Evolutionary conservation across 2,329 filamentous ascomycete species (phyloP).

Genomic region (Sarocladiaceae sp.): DNA sequence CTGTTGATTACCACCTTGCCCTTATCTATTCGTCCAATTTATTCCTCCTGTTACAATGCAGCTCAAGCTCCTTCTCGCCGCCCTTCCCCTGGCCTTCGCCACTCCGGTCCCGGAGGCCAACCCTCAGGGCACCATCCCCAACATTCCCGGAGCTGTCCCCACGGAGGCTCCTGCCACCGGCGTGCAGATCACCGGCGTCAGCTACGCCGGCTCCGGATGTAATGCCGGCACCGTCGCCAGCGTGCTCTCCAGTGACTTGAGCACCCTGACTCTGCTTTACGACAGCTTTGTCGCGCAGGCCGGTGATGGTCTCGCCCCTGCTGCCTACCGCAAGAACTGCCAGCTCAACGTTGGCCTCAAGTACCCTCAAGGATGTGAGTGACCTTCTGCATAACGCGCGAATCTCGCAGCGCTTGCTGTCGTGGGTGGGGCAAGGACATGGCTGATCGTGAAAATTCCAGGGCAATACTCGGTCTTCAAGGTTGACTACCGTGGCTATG

Average conservation of each 20-base stretch:
- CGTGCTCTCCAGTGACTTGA: background rate
- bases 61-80: constrained; percentile 2
- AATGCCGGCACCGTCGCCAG: constrained; percentile 7
- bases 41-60: constrained; percentile 8
- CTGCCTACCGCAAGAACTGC: constrained; percentile 8
- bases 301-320: background rate
- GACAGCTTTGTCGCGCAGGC: constrained; percentile 9
- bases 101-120: constrained; percentile 1
- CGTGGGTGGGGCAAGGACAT: no score
- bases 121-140: constrained; percentile 1
- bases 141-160: background rate
- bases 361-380: constrained; percentile 9
- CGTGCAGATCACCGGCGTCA: constrained; percentile 5
- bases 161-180: background rate
- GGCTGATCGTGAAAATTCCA: background rate
- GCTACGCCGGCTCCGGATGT: constrained; percentile 8
- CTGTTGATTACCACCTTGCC: constrained; percentile 3
- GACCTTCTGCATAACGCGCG: no score
- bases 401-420: no score
- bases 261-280: constrained; percentile 6
- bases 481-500: constrained; percentile 9
- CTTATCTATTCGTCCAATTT: constrained; percentile 3
- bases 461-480: constrained; percentile 10
- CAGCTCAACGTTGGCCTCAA: constrained; percentile 8
- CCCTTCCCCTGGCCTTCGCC: constrained; percentile 7